These are phyloP conservation scores for Paraphaeosphaeria minitans DNA, from an alignment of 2,329 filamentous ascomycete genomes.

Conservation along the genomic window DNA sequence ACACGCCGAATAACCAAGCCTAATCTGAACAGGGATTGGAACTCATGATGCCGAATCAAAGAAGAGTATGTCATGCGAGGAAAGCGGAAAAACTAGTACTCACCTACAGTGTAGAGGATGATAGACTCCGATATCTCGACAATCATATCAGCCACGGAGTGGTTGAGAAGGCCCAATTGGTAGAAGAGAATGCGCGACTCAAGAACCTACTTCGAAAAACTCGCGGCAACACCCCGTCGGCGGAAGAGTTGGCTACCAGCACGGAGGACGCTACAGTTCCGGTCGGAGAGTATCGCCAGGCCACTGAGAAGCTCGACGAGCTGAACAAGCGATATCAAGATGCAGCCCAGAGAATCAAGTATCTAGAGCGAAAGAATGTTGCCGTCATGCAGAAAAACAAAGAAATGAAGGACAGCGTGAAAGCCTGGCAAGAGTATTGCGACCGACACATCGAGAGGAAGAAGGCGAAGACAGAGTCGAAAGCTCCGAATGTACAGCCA, in stretches of 20 bases:
- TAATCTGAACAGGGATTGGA: slow-evolving; percentile 28
- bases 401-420: slow-evolving; percentile 48
- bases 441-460: slow-evolving; percentile 37
- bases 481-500: slow-evolving; percentile 16
- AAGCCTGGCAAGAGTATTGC: slow-evolving; percentile 45
- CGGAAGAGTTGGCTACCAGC: slow-evolving; percentile 5
- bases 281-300: slow-evolving; percentile 32
- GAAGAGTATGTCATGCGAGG: slow-evolving; percentile 25
- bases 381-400: slow-evolving; percentile 44
- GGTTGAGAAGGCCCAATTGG: slow-evolving; percentile 31
- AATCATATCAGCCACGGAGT: slow-evolving; percentile 34
- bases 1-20: slow-evolving; percentile 7
- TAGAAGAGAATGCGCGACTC: slow-evolving; percentile 31
- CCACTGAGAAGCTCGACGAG: slow-evolving; percentile 38
- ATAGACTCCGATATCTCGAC: slow-evolving; percentile 33
- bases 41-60: slow-evolving; percentile 30
- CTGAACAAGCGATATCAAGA: slow-evolving; percentile 40
- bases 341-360: slow-evolving; percentile 33
- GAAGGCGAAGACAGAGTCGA: slow-evolving; percentile 23
- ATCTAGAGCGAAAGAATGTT: slow-evolving; percentile 40
- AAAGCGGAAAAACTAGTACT: slow-evolving; percentile 2
- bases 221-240: slow-evolving; percentile 7
- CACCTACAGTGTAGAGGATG: slow-evolving; percentile 13
- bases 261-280: slow-evolving; percentile 14
- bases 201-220: slow-evolving; percentile 22